Conservation (phyloP, 345 rosid genomes). For the Camelina laxa region DNA sequence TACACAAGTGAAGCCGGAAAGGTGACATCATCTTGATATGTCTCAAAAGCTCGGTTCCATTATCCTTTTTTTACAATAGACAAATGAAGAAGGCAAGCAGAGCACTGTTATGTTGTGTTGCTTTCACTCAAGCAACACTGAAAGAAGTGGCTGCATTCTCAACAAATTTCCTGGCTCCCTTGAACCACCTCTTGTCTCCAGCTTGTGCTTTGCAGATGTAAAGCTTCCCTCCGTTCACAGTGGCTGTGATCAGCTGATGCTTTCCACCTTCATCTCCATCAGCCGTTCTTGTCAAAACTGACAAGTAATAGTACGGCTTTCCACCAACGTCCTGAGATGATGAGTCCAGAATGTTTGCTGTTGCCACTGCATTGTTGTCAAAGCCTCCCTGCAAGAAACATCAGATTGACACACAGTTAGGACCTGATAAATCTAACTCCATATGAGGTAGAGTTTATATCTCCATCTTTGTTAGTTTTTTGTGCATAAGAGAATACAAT, state of each 20-base stretch:
- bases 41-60: conserved; percentile 44
- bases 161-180: conserved; percentile 83
- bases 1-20: conserved; percentile 39
- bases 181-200: conserved; percentile 99
- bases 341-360: conserved; percentile 83
- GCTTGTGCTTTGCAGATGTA: conserved; percentile 98
- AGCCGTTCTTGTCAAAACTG: conserved; percentile 92
- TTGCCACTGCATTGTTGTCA: conserved; percentile 68
- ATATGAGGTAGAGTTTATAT: background rate
- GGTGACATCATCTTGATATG: conserved; percentile 40
- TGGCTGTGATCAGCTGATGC: conserved; percentile 81
- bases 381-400: conserved; percentile 77
- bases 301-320: conserved; percentile 63
- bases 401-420: conserved; percentile 11
- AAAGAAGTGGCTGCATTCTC: conserved; percentile 79
- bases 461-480: background rate
- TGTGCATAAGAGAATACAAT: no score
- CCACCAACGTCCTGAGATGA: conserved; percentile 53
- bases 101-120: conserved; percentile 29
- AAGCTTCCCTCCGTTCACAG: conserved; percentile 82
- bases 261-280: conserved; percentile 98
- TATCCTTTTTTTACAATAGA: conserved; percentile 40
- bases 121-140: conserved; percentile 70
- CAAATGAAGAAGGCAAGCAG: conserved; percentile 41
- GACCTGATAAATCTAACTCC: conserved; percentile 15